These are phyloP conservation scores for Cunninghamia lanceolata DNA, from an alignment of 75 land plant species.

Conservation along the genomic window DNA sequence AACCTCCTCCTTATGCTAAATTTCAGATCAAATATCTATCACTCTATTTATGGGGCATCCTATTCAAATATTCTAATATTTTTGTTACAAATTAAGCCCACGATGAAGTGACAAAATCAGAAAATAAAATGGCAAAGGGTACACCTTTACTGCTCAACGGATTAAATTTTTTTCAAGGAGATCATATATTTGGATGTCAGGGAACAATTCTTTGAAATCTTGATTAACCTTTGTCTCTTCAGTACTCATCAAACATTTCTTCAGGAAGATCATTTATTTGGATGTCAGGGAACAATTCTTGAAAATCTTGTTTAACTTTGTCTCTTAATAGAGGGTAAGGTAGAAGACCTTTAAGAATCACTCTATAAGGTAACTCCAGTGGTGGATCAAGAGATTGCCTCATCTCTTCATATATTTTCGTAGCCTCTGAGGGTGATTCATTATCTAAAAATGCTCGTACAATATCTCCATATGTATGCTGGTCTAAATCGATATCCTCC, in stretches of 20 bases:
- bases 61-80: neutral
- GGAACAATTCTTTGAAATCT: too few species aligned
- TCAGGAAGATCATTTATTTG: conserved; percentile 60
- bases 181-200: too few species aligned
- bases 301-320: conserved; percentile 62
- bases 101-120: neutral
- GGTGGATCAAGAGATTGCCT: conserved; percentile 63
- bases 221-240: neutral
- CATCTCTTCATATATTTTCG: conserved; percentile 75
- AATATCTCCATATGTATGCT: conserved; percentile 72
- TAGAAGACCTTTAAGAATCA: conserved; percentile 63
- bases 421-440: conserved; percentile 56
- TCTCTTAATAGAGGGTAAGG: conserved; percentile 62
- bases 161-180: too few species aligned
- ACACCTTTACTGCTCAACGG: too few species aligned
- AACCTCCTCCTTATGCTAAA: neutral
- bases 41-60: neutral
- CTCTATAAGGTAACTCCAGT: conserved; percentile 52
- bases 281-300: conserved; percentile 63
- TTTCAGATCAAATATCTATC: neutral
- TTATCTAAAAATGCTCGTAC: conserved; percentile 63
- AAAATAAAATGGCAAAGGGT: neutral
- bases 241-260: conserved; percentile 29
- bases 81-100: neutral
- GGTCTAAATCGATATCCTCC: conserved; percentile 67